phyloP scores from a whole-genome alignment of 2,329 filamentous ascomycete species.

The Cladosporium cucumerinum region DNA sequence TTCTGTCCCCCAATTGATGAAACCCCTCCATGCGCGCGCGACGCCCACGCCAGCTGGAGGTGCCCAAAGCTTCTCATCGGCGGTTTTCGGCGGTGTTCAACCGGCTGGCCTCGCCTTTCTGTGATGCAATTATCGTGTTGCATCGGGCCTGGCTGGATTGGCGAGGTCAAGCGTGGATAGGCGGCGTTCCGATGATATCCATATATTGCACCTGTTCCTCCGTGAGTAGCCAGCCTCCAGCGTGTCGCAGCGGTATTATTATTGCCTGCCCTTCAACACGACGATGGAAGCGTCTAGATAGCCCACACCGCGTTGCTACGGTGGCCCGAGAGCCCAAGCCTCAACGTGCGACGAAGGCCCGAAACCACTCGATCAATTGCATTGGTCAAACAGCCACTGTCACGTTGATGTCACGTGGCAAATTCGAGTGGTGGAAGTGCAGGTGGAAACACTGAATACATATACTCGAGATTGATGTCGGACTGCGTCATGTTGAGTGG shows the following conservation, averaged over 20 bases:
- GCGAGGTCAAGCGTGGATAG: not conserved
- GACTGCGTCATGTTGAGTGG: not conserved
- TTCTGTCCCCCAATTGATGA: not conserved
- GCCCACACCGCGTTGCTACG: slow-evolving; percentile 9
- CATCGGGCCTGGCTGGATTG: not conserved
- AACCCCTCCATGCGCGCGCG: not conserved
- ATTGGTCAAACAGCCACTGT: slow-evolving; percentile 3
- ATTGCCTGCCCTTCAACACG: not conserved
- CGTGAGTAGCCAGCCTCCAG: not conserved
- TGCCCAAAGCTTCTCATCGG: not conserved
- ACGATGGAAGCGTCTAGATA: slow-evolving; percentile 13
- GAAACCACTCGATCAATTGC: slow-evolving; percentile 9
- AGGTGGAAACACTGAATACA: not conserved
- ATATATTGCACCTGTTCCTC: not conserved
- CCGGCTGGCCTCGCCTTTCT: not conserved
- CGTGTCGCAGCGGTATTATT: not conserved
- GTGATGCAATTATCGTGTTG: not conserved
- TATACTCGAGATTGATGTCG: not conserved
- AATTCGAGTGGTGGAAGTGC: not conserved
- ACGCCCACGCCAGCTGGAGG: not conserved
- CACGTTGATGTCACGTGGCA: slow-evolving; percentile 15
- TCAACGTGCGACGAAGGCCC: slow-evolving; percentile 13
- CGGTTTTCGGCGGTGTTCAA: slow-evolving; percentile 7
- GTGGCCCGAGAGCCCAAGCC: slow-evolving; percentile 10
- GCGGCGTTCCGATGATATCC: not conserved